Evolutionary conservation across 2,329 filamentous ascomycete species (phyloP), one percentile per base, ranked within the genome.

Genomic region (Aspergillus piperis): DNA sequence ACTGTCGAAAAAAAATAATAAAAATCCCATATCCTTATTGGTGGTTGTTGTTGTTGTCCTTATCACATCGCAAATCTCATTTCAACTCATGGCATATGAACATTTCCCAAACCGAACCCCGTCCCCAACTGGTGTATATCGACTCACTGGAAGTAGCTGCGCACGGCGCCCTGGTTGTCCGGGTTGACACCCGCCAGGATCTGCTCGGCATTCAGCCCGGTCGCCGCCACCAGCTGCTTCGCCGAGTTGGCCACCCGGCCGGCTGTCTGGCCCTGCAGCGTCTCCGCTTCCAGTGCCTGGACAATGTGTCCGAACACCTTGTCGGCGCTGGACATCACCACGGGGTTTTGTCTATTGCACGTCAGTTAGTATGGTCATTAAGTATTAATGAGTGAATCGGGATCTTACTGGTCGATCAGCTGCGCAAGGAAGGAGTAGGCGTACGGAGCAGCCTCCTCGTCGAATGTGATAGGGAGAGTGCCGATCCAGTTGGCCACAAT

Each of bases 381-480:
- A 52, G 36, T 55, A 42, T 10, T 47, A 5, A 42, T 56, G 61
- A 49, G 53, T 42, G 19, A 52, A 11, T 15, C 6, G 52, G 38
- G 53, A 60, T 88, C 92, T 86, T 87, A 97, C 95, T 96, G 90
- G 68, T 96, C 90, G 74, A 98, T 97, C 64, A 99, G 79, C 74
- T 96, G 89, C 11, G 91, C 88, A 60, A 99, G 82, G 79, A 96
- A 99, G 48, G 89, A 88, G 74, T 99, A 99, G 1, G 93, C 93
- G 75, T 96, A 98, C 13, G 95, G 95, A 19, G 95, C 95, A 3
- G 95, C 95, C 80, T 99, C 95, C 76, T 99, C 95, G 67, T 99
- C 95, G 71, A 96, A 97, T 15, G 89, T 88, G 55, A 99, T 90
- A 0, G 95, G 95, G 38, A 99, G 82, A 0, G 94, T 97, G 66